A percentile compares a stretch with the other conserved stretches of the same genome.
phyloP scores from a whole-genome alignment of 305 asterid species.

The Andrographis paniculata region DNA sequence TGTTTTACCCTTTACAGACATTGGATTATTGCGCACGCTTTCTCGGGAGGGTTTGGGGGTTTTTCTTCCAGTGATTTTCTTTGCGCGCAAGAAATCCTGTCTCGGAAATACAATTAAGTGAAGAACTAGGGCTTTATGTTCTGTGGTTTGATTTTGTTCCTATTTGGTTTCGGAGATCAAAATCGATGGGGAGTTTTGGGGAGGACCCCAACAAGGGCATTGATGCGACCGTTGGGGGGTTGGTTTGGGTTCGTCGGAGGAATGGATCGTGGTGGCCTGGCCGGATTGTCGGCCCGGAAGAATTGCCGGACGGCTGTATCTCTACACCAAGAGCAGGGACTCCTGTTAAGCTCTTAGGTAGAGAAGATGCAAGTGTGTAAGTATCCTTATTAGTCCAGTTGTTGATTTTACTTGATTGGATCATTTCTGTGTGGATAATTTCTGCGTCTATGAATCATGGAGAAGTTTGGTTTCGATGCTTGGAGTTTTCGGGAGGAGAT shows the following conservation, averaged over 20 bases:
- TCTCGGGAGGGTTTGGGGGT: no score
- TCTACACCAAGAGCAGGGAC: constrained; percentile 70
- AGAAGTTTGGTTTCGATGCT: no score
- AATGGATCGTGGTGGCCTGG: constrained; percentile 99
- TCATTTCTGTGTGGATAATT: constrained; percentile 11
- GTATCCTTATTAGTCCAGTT: constrained; percentile 11
- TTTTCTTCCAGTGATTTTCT: constrained; percentile 18
- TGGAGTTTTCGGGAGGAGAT: no score
- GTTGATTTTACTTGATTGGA: constrained; percentile 8
- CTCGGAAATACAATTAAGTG: constrained; percentile 21
- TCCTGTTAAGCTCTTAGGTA: constrained; percentile 86
- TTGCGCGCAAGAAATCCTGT: constrained; percentile 19
- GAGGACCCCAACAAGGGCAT: constrained; percentile 47
- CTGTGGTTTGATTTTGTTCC: constrained; percentile 12
- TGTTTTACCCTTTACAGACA: no score
- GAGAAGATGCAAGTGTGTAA: constrained; percentile 81
- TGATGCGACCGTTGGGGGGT: constrained; percentile 56
- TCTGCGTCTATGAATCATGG: no score
- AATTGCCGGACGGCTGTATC: constrained; percentile 54
- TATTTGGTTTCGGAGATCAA: constrained; percentile 9
- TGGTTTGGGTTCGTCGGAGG: constrained; percentile 94
- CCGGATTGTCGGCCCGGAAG: constrained; percentile 58
- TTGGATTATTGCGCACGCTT: no score
- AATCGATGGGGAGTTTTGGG: constrained; percentile 47
- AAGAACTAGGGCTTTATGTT: constrained; percentile 14